Evolutionary conservation across 257 asterid genomes (phyloP), one percentile per base, ranked within the genome.

Genomic region (Ballota nigra): DNA sequence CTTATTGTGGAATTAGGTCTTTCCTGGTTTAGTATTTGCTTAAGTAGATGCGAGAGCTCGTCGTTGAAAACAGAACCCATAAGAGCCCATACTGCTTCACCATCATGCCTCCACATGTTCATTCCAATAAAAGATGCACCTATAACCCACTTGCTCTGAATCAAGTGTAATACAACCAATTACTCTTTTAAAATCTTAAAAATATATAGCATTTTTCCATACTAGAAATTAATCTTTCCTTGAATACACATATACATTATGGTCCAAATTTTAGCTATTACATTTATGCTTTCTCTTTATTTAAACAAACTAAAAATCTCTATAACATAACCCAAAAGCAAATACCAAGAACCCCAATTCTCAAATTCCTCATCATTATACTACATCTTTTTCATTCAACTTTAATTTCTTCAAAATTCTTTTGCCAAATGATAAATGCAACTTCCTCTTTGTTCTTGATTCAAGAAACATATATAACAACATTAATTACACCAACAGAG

Each of bases 91-190:
- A 87, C 29, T 5, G 86, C 84, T 78, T 79, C 85, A 5, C 82
- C 84, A 74, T 93, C 98, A 70, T 86, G 97, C 86, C 86, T 91
- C 88, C 84, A 81, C 7, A 91, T 57, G 36, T 86, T 0, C 41
- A 84, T 20, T 15, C 71, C 63, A 58, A 61, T 55, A 47, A 83
- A 81, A 66, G 77, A 8, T 56, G 36, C 84, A 1, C 87, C 19
- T 36, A 86, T 61, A 8, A 93, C 41, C 96, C 94, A 86, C 82
- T 89, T 91, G 81, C 97, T 93, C 97, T 90, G 87, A 56, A 63
- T 40, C n/a, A 74, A 79, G 63, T 10, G 56, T 51, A 76, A 28
- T 20, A 80, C n/a, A 57, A 58, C 45, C 34, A 53, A 52, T 28
- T 53, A 28, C 5, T 4, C 0, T 5, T 33, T 70, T 31, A 10